phyloP scores from a whole-genome alignment of 2,329 filamentous ascomycete genomes.

The Phialophora chinensis region DNA sequence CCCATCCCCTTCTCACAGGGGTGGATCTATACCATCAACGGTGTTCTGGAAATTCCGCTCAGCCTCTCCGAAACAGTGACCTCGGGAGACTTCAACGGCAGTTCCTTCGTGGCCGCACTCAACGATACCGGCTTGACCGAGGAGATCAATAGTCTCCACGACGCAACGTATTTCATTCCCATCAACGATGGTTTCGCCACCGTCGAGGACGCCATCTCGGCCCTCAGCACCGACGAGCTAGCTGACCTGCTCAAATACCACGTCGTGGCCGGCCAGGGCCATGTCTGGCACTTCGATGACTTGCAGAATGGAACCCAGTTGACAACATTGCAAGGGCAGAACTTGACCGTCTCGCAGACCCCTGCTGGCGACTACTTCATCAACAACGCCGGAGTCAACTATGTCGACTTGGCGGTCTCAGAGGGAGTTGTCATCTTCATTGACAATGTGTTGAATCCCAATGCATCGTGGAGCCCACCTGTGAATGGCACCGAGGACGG shows the following conservation, averaged over 20 bases:
- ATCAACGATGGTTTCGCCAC: constrained; percentile 19
- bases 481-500: constrained; percentile 24
- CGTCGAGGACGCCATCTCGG: constrained; percentile 24
- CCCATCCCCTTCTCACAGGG: constrained; percentile 21
- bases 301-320: constrained; percentile 22
- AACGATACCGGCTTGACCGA: constrained; percentile 28
- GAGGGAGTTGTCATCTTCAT: constrained; percentile 25
- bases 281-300: constrained; percentile 21
- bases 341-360: constrained; percentile 19
- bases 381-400: constrained; percentile 26
- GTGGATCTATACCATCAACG: constrained; percentile 26
- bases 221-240: constrained; percentile 21
- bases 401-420: constrained; percentile 23
- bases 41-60: constrained; percentile 18
- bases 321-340: constrained; percentile 27
- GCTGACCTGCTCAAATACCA: constrained; percentile 29
- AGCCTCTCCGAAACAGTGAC: constrained; percentile 18
- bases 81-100: constrained; percentile 27
- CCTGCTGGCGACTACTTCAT: constrained; percentile 22
- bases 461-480: constrained; percentile 18
- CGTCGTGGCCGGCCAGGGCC: constrained; percentile 16
- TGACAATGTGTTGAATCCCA: constrained; percentile 30
- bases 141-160: constrained; percentile 22
- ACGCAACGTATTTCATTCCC: constrained; percentile 26
- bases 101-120: constrained; percentile 21